Evolutionary conservation across 2,329 filamentous ascomycete species (phyloP), one percentile per base, ranked within the genome.

Genomic region (Colletotrichum godetiae): DNA sequence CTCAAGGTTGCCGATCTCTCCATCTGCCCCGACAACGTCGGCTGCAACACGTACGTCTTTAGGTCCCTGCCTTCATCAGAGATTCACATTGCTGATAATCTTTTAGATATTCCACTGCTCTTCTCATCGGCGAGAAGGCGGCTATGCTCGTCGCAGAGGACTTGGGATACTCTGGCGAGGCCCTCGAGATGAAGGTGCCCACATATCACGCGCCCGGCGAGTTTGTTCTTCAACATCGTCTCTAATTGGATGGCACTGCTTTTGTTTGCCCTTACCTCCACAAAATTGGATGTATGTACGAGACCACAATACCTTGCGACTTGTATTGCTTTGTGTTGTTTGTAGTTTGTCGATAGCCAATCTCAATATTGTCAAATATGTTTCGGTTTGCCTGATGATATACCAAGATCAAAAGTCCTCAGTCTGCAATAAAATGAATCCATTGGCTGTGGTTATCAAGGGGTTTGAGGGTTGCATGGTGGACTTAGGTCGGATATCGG

Each of bases 11-110:
- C 92, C 13, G 93, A 95, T 81, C 82, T 95, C 57, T 91, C 88
- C 63, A 93, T 95, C 85, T 95, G 92, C 82, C 93, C 93, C 0
- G 92, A 95, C 81, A 95, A 95, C 76, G 92, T 95, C 27, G 93
- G 92, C 74, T 92, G 90, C 83, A 92, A 92, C 82, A 91, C 89
- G 76, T 90, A 82, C 81, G 86, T 85, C 74, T 19, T 11, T 15
- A 3, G 5, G 2, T 29, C 31, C 49, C 13, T 24, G 31, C 27
- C 58, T 74, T 13, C 35, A 75, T 3, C 33, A 65, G 1, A 58
- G 67, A 61, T 71, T 73, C 24, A 33, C n/a, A 12, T 64, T 42
- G 55, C 72, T 78, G 42, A 77, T 55, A 19, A 3, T 19, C 5
- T 12, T 2, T 83, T 75, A 90, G 88, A 15, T 92, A 92, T 80